phyloP scores from a whole-genome alignment of 2,329 filamentous ascomycete species.

The Dactylellina drechsleri region DNA sequence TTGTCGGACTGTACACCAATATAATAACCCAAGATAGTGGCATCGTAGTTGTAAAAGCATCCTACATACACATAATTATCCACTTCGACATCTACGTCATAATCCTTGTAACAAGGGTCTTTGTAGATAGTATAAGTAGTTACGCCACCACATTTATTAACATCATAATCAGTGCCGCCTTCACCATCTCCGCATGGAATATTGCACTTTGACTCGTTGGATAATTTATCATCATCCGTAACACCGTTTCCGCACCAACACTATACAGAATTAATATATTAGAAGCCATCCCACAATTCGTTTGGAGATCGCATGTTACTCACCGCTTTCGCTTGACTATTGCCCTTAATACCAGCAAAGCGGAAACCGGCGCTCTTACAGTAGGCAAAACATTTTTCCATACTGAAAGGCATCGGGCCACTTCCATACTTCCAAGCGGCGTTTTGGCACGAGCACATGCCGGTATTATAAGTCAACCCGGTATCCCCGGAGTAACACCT shows the following conservation, averaged over 20 bases:
- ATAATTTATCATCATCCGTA: constrained; percentile 2
- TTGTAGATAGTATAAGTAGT: constrained; percentile 17
- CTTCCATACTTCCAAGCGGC: constrained; percentile 7
- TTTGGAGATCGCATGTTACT: background rate
- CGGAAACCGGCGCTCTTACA: constrained; percentile 34
- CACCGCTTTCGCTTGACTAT: constrained; percentile 2
- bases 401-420: constrained; percentile 1
- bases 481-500: constrained; percentile 23
- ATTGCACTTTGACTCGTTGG: background rate
- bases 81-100: background rate
- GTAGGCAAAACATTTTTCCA: constrained; percentile 14
- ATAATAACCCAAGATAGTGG: background rate
- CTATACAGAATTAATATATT: background rate
- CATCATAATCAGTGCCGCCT: background rate
- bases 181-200: background rate
- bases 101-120: constrained; percentile 20
- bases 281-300: background rate
- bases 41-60: constrained; percentile 13
- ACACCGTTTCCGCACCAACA: constrained; percentile 22
- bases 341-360: constrained; percentile 27
- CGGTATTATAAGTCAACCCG: constrained; percentile 11
- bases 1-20: constrained; percentile 10
- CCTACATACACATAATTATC: constrained; percentile 4
- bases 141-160: constrained; percentile 5
- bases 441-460: constrained; percentile 18